Base-by-base conservation (phyloP, 805 yeast genomes). In the Teunomyces atbi region DNA sequence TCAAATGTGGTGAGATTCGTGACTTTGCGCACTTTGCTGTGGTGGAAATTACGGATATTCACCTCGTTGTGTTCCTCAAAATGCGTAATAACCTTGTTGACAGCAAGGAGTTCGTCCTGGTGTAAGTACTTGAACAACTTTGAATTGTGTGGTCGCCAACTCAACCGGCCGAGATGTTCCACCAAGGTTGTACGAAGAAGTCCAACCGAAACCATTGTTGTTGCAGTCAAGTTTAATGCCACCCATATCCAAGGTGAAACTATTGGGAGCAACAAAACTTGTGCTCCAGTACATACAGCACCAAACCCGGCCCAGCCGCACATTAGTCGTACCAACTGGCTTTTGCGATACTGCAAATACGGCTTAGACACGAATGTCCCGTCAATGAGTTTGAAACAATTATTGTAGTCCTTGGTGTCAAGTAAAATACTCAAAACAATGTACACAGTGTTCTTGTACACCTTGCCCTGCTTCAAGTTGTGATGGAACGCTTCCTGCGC, bases 61-160 rank as follows among this genome's bases (percentile, higher is more conserved):
- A 69, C 55, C 45, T 74, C 78, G 46, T 65, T 65, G 48, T 64
- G 59, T 56, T 74, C 78, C 51, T 74, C 77, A 45, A 66, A 73
- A 46, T 69, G 66, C 6, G 64, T 62, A 45, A 73, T 58, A 20
- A 73, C 62, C 43, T 62, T 60, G 49, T 69, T 68, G 11, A 68
- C 58, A 6, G 57, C 45, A 3, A 59, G 37, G 6, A 71, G 50
- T 47, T 71, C 76, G 8, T 63, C 62, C 7, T 58, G 54, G 45
- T 69, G 70, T 6, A 57, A 36, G 21, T 54, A 52, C 13, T 68
- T 65, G 47, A 65, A 54, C 19, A 57, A 34, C 5, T 56, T 29
- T 2, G 59, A 53, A 12, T 61, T 64, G 44, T 73, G 67, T 5
- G 60, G 59, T 34, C 77, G 45, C 76, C 74, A 70, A 23, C 70